Evolutionary conservation across 2,329 filamentous ascomycete species (phyloP), one percentile per base, ranked within the genome.

Genomic region (Anisogramma anomala): DNA sequence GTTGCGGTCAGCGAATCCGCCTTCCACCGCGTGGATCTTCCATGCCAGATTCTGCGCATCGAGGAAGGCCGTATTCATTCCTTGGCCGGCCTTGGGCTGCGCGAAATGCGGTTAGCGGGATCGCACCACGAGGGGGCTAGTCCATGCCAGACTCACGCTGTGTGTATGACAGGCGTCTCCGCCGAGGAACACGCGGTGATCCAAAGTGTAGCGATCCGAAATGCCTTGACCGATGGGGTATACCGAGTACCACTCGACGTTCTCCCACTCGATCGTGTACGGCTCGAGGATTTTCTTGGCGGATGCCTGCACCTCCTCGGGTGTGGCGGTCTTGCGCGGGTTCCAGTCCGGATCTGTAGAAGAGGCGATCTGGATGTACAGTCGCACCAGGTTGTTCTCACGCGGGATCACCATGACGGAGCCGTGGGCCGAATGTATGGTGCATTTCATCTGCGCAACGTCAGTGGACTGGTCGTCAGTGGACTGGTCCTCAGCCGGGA

Each of bases 21-120:
- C 71, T 57, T 94, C 87, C 8, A 95, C 89, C 26, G 84, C 79
- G 57, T 94, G 88, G 38, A 95, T 84, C 66, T 96, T 96, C 88
- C 88, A 96, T 6, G 88, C 88, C 30, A 96, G 69, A 59, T 95
- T 96, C 46, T 86, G 75, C 1, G 86, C 86, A 51, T 89, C 82
- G 38, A 83, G 66, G 62, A 86, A 85, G 3, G 80, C 81, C 0
- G 82, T 82, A 54, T 86, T 86, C 82, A 86, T 86, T 22, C 82
- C 82, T 58, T 85, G 82, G 1, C 82, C 82, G 23, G 81, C 82
- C 65, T 84, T 85, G 27, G 81, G 81, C 73, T 77, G 53, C 71
- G n/a, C n/a, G n/a, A n/a, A n/a, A n/a, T n/a, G n/a, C n/a, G n/a
- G n/a, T n/a, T n/a, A n/a, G n/a, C n/a, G n/a, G n/a, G n/a, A n/a